phyloP scores from a whole-genome alignment of 2,329 filamentous ascomycete genomes.

The Alternaria triticina region DNA sequence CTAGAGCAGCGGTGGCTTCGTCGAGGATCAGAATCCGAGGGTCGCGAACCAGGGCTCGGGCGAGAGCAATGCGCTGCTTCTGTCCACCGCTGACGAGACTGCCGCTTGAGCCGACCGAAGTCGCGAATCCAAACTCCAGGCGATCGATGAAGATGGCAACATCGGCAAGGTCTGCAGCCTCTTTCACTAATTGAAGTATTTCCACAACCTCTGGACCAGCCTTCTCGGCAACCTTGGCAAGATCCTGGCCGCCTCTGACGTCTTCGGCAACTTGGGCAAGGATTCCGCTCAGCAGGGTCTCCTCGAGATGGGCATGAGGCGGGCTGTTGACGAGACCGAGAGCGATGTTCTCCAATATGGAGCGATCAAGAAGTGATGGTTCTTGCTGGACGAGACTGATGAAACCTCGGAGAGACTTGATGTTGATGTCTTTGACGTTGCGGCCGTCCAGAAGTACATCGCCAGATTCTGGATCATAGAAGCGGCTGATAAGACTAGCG shows the following conservation, averaged over 20 bases:
- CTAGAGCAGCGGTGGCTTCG: slow-evolving; percentile 67
- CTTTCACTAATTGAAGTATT: slow-evolving; percentile 58
- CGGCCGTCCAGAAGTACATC: slow-evolving; percentile 65
- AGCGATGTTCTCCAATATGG: slow-evolving; percentile 62
- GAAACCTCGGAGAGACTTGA: slow-evolving; percentile 44
- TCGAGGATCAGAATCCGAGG: slow-evolving; percentile 66
- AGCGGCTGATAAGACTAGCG: slow-evolving; percentile 45
- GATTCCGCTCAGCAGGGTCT: slow-evolving; percentile 56
- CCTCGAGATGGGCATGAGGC: slow-evolving; percentile 50
- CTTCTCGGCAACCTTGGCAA: slow-evolving; percentile 39
- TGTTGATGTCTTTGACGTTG: slow-evolving; percentile 48
- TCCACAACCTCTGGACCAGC: slow-evolving; percentile 43
- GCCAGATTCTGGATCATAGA: slow-evolving; percentile 56
- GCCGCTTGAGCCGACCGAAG: slow-evolving; percentile 60
- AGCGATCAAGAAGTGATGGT: slow-evolving; percentile 58
- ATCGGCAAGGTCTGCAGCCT: slow-evolving; percentile 64
- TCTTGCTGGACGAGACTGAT: slow-evolving; percentile 59
- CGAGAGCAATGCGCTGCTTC: slow-evolving; percentile 65
- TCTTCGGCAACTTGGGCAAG: slow-evolving; percentile 60
- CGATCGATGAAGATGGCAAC: slow-evolving; percentile 62
- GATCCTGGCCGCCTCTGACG: slow-evolving; percentile 59
- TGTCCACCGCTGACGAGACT: slow-evolving; percentile 64
- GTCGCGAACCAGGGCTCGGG: slow-evolving; percentile 61
- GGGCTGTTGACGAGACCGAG: slow-evolving; percentile 56
- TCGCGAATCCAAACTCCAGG: slow-evolving; percentile 58